Conservation (phyloP, 164 flowering plant species). For the Kingdonia uniflora region DNA sequence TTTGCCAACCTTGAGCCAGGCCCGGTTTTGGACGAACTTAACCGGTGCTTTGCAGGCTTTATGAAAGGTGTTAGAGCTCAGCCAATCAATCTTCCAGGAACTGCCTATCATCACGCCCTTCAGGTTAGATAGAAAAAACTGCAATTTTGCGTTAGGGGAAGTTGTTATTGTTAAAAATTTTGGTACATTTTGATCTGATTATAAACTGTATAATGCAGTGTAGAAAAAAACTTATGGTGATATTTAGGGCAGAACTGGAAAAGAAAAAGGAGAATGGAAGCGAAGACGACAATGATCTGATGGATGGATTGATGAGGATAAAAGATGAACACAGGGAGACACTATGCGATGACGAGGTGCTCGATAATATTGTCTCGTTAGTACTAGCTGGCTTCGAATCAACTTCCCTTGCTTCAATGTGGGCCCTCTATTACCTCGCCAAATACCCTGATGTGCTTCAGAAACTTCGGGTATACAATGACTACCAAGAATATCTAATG, state of each 20-base stretch:
- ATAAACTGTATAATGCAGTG: slow-evolving; percentile 22
- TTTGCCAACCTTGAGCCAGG: slow-evolving; percentile 43
- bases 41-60: slow-evolving; percentile 19
- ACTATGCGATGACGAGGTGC: slow-evolving; percentile 36
- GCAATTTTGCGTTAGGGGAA: not conserved
- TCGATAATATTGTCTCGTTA: slow-evolving; percentile 44
- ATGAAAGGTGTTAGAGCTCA: slow-evolving; percentile 37
- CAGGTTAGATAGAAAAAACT: slow-evolving; percentile 17
- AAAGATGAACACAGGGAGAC: slow-evolving; percentile 37
- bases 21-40: slow-evolving; percentile 21
- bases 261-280: slow-evolving; percentile 15
- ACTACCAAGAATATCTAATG: not conserved
- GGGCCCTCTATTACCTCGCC: slow-evolving; percentile 48
- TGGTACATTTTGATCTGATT: not conserved
- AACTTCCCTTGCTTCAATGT: slow-evolving; percentile 34
- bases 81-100: slow-evolving; percentile 35
- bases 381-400: slow-evolving; percentile 41
- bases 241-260: slow-evolving; percentile 31
- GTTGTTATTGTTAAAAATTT: not conserved
- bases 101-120: slow-evolving; percentile 30
- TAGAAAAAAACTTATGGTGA: slow-evolving; percentile 25
- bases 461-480: slow-evolving; percentile 25
- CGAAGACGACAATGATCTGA: slow-evolving; percentile 23
- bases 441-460: slow-evolving; percentile 37
- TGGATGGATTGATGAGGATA: slow-evolving; percentile 41